Evolutionary conservation across 2,329 filamentous ascomycete genomes (phyloP).

Genomic region (Canariomyces notabilis): DNA sequence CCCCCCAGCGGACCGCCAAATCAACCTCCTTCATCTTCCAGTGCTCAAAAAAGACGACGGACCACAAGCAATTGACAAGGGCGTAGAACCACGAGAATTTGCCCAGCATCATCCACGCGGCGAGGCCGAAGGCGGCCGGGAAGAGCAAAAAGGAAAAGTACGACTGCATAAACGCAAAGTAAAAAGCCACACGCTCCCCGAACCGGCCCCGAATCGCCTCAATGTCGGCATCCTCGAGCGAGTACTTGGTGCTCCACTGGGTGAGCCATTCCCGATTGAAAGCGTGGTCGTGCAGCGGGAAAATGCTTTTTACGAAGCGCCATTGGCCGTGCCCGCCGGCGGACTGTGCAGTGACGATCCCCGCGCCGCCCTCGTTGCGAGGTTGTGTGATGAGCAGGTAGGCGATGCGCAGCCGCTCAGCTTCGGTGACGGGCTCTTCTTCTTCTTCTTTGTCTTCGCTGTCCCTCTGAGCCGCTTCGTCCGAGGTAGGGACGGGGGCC

Average conservation of each 20-base stretch:
- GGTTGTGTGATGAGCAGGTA: slow-evolving; percentile 78
- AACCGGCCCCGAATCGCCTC: slow-evolving; percentile 71
- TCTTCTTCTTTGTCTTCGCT: slow-evolving; percentile 53
- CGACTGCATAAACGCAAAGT: slow-evolving; percentile 88
- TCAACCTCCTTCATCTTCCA: slow-evolving; percentile 94
- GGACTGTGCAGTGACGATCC: too few relatives aligned
- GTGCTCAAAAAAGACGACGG: slow-evolving; percentile 84
- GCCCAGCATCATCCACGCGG: slow-evolving; percentile 76
- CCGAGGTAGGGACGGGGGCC: slow-evolving; percentile 37
- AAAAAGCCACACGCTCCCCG: slow-evolving; percentile 83
- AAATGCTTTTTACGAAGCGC: slow-evolving; percentile 68
- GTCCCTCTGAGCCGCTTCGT: too few relatives aligned
- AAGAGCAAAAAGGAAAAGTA: slow-evolving; percentile 86
- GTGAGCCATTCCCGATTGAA: slow-evolving; percentile 75
- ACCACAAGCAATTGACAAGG: slow-evolving; percentile 75
- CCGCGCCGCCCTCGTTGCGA: slow-evolving; percentile 70
- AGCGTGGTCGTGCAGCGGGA: slow-evolving; percentile 70
- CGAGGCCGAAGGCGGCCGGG: slow-evolving; percentile 71
- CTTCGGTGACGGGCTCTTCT: slow-evolving; percentile 74
- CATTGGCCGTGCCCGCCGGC: slow-evolving; percentile 63
- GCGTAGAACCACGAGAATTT: slow-evolving; percentile 80
- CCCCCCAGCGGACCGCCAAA: slow-evolving; percentile 81
- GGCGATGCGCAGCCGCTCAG: slow-evolving; percentile 81
- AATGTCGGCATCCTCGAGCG: slow-evolving; percentile 61
- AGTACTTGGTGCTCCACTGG: slow-evolving; percentile 66